Percentiles rank a stretch among this genome's conserved stretches.
Conservation (phyloP, 2,329 filamentous ascomycete species). For the Ampelomyces quisqualis region DNA sequence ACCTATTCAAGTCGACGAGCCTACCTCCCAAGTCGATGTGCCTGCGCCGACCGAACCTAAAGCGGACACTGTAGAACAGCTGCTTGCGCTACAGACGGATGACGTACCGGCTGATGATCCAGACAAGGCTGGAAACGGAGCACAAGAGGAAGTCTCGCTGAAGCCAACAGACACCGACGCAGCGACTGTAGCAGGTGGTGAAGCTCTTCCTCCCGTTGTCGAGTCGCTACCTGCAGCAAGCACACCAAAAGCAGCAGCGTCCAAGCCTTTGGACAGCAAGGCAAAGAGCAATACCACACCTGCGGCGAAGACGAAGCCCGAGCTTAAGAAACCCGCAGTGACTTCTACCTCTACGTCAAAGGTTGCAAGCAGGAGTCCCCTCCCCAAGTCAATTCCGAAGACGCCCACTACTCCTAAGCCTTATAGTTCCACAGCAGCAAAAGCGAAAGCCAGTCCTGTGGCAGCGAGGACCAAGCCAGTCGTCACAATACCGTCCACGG, state of each 20-base stretch:
- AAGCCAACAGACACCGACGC: slow-evolving; percentile 44
- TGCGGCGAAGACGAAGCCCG: slow-evolving; percentile 22
- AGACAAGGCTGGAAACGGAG: slow-evolving; percentile 48
- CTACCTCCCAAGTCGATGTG: neutral
- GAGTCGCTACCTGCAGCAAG: slow-evolving; percentile 21
- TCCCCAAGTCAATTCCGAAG: slow-evolving; percentile 32
- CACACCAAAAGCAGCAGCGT: slow-evolving; percentile 10
- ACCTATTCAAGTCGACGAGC: too few relatives aligned
- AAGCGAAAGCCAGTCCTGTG: slow-evolving; percentile 26
- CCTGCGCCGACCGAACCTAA: slow-evolving; percentile 2
- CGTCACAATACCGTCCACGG: slow-evolving; percentile 5
- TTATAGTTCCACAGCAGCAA: slow-evolving; percentile 16
- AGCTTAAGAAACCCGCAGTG: slow-evolving; percentile 35
- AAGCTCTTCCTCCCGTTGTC: slow-evolving; percentile 38
- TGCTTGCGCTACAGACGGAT: slow-evolving; percentile 1
- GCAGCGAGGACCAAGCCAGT: slow-evolving; percentile 26
- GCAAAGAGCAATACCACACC: slow-evolving; percentile 22
- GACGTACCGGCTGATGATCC: slow-evolving; percentile 36
- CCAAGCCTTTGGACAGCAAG: slow-evolving; percentile 18
- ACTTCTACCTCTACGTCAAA: slow-evolving; percentile 36
- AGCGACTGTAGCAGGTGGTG: slow-evolving; percentile 43
- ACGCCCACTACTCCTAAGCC: slow-evolving; percentile 34
- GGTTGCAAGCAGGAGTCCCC: slow-evolving; percentile 34
- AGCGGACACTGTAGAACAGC: slow-evolving; percentile 1
- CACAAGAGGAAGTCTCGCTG: slow-evolving; percentile 45